Percentiles rank a stretch among this genome's conserved stretches.
These are phyloP conservation scores for Suhomyces panamericanus DNA, from an alignment of 1,139 yeast genomes.

Conservation along the genomic window DNA sequence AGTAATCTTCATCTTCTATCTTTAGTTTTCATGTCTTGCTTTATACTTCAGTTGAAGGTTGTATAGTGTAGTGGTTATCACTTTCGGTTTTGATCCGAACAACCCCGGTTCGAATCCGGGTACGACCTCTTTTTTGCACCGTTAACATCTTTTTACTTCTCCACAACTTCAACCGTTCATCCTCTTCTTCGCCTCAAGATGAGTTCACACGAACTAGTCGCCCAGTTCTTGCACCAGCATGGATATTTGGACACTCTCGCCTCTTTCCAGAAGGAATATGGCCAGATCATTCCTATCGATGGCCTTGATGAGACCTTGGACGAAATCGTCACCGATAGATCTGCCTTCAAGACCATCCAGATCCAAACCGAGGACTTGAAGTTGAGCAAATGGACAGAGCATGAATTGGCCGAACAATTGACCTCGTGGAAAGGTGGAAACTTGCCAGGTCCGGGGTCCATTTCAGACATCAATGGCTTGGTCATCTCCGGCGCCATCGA, in stretches of 20 bases:
- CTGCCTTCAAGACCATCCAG: slow-evolving; percentile 30
- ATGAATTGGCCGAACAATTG: slow-evolving; percentile 6
- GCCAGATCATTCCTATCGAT: slow-evolving; percentile 27
- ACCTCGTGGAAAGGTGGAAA: slow-evolving; percentile 35
- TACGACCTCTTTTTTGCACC: slow-evolving; percentile 61
- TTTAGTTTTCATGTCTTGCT: not conserved
- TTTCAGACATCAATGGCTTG: slow-evolving; percentile 21
- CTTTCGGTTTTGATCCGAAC: slow-evolving; percentile 62
- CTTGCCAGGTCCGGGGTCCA: slow-evolving; percentile 19
- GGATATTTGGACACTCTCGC: slow-evolving; percentile 47
- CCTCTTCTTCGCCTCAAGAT: not conserved
- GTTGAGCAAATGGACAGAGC: slow-evolving; percentile 8
- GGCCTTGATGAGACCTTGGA: slow-evolving; percentile 43
- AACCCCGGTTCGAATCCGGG: slow-evolving; percentile 97
- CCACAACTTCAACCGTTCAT: not conserved
- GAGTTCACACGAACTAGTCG: slow-evolving; percentile 42
- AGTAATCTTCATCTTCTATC: no score
- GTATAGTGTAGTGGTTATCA: slow-evolving; percentile 55
- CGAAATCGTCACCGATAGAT: slow-evolving; percentile 53
- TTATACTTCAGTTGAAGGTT: slow-evolving; percentile 24
- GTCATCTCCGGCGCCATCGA: slow-evolving; percentile 25
- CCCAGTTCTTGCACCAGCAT: slow-evolving; percentile 53
- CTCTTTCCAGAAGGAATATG: slow-evolving; percentile 50
- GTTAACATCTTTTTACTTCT: slow-evolving; percentile 1
- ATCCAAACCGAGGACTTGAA: slow-evolving; percentile 15